Evolutionary conservation across 177 flowering plant genomes (phyloP).

Genomic region (Tripterygium wilfordii): DNA sequence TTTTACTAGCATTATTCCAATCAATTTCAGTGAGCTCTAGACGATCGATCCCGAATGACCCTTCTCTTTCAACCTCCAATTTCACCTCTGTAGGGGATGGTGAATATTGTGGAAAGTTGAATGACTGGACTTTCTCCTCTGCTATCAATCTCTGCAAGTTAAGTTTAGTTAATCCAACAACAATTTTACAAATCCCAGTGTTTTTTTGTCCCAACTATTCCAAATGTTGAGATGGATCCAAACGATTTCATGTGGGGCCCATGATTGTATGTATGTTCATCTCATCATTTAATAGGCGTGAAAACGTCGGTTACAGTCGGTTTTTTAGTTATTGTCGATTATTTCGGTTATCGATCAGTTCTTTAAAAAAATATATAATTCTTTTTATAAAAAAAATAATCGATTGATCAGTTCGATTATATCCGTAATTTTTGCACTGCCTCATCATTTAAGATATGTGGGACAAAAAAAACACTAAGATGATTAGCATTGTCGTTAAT

Average conservation of each 20-base stretch:
- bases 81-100: conserved; percentile 36
- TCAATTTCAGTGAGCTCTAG: conserved; percentile 19
- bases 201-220: background rate
- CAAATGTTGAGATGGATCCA: background rate
- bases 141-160: conserved; percentile 36
- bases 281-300: no score
- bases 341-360: no score
- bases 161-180: no score
- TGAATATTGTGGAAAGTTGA: conserved; percentile 41
- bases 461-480: background rate
- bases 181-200: background rate
- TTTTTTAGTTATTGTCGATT: no score
- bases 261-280: background rate
- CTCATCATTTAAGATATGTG: background rate
- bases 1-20: conserved; percentile 21
- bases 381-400: no score
- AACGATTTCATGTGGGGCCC: background rate
- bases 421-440: no score
- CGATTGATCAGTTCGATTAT: no score
- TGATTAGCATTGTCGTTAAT: background rate
- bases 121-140: conserved; percentile 30
- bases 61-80: conserved; percentile 24
- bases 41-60: conserved; percentile 26
- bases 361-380: no score
- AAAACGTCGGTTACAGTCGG: no score